These are phyloP conservation scores for Pelargonium australe DNA, from an alignment of 441 rosid genomes.

Conservation along the genomic window DNA sequence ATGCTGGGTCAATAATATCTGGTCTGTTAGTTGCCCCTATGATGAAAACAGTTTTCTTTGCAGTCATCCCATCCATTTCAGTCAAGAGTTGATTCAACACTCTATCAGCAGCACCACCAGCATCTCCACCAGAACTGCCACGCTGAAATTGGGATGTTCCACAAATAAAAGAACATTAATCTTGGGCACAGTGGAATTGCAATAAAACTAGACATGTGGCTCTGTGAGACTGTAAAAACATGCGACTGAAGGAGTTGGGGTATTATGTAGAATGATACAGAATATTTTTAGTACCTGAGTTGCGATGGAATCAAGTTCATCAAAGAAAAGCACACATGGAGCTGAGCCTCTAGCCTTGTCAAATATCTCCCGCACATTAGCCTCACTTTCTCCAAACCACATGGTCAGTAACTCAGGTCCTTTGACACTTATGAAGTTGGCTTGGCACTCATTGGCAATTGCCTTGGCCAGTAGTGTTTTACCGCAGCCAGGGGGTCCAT, in stretches of 20 bases:
- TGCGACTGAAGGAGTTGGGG: too few species aligned
- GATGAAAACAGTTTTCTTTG: conserved; percentile 51
- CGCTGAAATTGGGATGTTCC: neutral
- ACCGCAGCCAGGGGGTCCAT: conserved; percentile 23
- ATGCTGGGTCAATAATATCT: conserved; percentile 24
- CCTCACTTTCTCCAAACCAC: conserved; percentile 24
- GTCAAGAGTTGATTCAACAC: conserved; percentile 57
- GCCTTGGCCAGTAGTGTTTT: conserved; percentile 23
- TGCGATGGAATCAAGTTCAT: conserved; percentile 22
- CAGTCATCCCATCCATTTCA: conserved; percentile 58
- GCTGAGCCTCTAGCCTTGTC: conserved; percentile 21
- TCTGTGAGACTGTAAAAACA: too few species aligned
- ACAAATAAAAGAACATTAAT: too few species aligned
- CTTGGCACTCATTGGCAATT: conserved; percentile 23
- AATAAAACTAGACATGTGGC: too few species aligned
- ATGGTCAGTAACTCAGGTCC: conserved; percentile 22
- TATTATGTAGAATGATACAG: neutral
- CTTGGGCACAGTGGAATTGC: too few species aligned
- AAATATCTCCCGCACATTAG: conserved; percentile 20
- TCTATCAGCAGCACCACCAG: conserved; percentile 58
- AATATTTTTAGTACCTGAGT: conserved; percentile 13
- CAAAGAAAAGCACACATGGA: conserved; percentile 21
- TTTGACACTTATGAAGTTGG: conserved; percentile 21
- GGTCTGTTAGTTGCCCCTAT: conserved; percentile 36
- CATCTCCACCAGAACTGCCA: conserved; percentile 42